Conservation (phyloP, 352 stramenopile genomes). For the Phytophthora tentaculata region DNA sequence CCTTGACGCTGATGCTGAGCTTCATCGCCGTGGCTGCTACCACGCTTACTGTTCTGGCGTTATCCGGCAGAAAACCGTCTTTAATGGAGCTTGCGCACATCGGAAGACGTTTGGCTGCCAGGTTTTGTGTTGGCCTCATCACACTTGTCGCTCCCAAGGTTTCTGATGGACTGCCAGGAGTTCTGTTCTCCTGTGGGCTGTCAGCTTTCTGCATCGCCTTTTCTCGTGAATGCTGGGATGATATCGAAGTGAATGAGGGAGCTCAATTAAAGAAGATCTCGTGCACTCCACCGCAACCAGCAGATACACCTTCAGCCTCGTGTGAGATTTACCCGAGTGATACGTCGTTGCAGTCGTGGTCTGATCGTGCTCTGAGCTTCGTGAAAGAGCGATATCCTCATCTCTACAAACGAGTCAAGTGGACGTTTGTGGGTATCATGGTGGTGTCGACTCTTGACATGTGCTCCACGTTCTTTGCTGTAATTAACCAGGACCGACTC, state of each 20-base stretch:
- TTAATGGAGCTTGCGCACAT: slow-evolving; percentile 40
- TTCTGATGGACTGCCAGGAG: slow-evolving; percentile 46
- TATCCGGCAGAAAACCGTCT: slow-evolving; percentile 53
- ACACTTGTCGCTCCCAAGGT: slow-evolving; percentile 55
- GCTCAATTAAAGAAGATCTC: slow-evolving; percentile 27
- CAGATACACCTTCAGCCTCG: neutral
- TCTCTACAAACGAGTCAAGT: slow-evolving; percentile 79
- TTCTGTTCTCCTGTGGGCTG: slow-evolving; percentile 62
- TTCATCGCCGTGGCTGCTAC: slow-evolving; percentile 55
- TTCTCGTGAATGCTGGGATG: slow-evolving; percentile 76
- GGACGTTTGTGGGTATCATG: slow-evolving; percentile 80
- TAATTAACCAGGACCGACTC: slow-evolving; percentile 51
- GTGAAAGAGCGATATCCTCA: slow-evolving; percentile 49
- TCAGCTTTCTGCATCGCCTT: slow-evolving; percentile 76
- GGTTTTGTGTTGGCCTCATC: slow-evolving; percentile 50
- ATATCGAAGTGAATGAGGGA: slow-evolving; percentile 55
- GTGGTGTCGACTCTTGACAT: slow-evolving; percentile 72
- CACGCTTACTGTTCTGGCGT: slow-evolving; percentile 50
- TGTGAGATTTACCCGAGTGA: neutral
- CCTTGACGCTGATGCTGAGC: slow-evolving; percentile 44
- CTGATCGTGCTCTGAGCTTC: slow-evolving; percentile 25
- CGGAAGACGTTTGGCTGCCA: slow-evolving; percentile 39
- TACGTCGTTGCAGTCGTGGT: slow-evolving; percentile 25
- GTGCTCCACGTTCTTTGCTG: slow-evolving; percentile 60
- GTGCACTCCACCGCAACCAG: slow-evolving; percentile 1